phyloP scores from a whole-genome alignment of 108 stramenopile genomes.

The Fragilaria crotonensis region DNA sequence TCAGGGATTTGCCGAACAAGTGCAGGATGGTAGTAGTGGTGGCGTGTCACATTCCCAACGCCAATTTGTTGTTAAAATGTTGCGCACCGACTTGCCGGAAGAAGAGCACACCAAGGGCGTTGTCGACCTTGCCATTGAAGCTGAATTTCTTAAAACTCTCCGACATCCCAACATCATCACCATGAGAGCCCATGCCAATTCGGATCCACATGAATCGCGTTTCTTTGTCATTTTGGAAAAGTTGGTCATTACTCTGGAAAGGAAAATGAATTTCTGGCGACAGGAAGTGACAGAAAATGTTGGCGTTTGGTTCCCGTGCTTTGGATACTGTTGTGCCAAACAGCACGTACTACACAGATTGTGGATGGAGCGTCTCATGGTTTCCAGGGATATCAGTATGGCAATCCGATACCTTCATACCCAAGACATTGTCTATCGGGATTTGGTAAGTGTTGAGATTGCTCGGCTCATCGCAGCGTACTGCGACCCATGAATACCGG shows the following conservation, averaged over 20 bases:
- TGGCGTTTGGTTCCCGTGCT: constrained; percentile 53
- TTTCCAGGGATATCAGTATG: constrained; percentile 57
- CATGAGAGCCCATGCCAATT: constrained; percentile 70
- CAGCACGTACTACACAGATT: constrained; percentile 52
- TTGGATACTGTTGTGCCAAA: constrained; percentile 78
- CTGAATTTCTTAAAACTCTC: constrained; percentile 57
- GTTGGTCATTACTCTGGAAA: constrained; percentile 61
- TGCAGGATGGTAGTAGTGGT: constrained; percentile 2
- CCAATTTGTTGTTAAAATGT: constrained; percentile 65
- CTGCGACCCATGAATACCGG: background rate
- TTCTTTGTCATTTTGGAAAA: constrained; percentile 82
- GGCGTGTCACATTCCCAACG: background rate
- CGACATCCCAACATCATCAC: constrained; percentile 72
- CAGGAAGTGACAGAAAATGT: constrained; percentile 47
- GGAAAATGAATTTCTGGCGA: constrained; percentile 65
- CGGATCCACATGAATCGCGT: constrained; percentile 65
- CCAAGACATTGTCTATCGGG: constrained; percentile 67
- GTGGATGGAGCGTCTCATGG: constrained; percentile 69
- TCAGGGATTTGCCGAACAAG: constrained; percentile 37
- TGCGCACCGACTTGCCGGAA: constrained; percentile 70
- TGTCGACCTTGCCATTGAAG: constrained; percentile 81
- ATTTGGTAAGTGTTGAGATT: constrained; percentile 22
- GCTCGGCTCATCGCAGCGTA: constrained; percentile 16
- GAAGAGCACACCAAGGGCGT: constrained; percentile 82
- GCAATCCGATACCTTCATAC: constrained; percentile 76